Conservation (phyloP, 2,329 filamentous ascomycete genomes). For the Thelonectria olida region DNA sequence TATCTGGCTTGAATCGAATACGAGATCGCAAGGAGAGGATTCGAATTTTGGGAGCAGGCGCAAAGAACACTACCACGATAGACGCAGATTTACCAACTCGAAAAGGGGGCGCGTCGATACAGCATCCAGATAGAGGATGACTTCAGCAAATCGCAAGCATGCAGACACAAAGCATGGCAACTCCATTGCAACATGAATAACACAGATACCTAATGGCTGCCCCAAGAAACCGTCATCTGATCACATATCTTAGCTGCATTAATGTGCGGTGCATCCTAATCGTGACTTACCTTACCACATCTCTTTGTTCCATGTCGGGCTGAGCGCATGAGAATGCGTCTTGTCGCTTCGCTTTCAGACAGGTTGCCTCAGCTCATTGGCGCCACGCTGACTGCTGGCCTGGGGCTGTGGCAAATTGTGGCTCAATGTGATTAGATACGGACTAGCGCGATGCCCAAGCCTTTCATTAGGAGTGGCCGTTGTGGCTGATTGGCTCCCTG, state of each 20-base stretch:
- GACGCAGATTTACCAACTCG: not conserved
- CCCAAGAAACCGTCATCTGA: not conserved
- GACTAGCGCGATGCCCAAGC: slow-evolving; percentile 28
- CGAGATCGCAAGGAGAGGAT: not conserved
- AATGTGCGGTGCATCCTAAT: no score
- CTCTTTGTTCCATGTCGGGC: not conserved
- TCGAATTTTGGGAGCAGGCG: not conserved
- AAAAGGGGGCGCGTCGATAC: not conserved
- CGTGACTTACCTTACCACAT: not conserved
- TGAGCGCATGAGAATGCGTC: slow-evolving; percentile 20
- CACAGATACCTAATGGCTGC: not conserved
- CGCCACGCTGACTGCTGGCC: slow-evolving; percentile 10
- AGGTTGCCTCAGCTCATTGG: slow-evolving; percentile 25
- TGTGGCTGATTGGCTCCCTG: slow-evolving; percentile 22
- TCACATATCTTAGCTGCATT: not conserved
- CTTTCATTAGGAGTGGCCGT: slow-evolving; percentile 13
- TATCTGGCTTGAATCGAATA: not conserved
- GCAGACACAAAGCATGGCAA: not conserved
- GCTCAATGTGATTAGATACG: slow-evolving; percentile 20
- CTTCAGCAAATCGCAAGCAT: not conserved
- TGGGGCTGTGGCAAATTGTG: slow-evolving; percentile 31
- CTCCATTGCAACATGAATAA: slow-evolving; percentile 1
- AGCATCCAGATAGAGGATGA: not conserved
- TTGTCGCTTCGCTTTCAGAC: slow-evolving; percentile 9
- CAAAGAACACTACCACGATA: not conserved